Conservation (phyloP, 2,329 filamentous ascomycete species). For the Fusarium sp. region DNA sequence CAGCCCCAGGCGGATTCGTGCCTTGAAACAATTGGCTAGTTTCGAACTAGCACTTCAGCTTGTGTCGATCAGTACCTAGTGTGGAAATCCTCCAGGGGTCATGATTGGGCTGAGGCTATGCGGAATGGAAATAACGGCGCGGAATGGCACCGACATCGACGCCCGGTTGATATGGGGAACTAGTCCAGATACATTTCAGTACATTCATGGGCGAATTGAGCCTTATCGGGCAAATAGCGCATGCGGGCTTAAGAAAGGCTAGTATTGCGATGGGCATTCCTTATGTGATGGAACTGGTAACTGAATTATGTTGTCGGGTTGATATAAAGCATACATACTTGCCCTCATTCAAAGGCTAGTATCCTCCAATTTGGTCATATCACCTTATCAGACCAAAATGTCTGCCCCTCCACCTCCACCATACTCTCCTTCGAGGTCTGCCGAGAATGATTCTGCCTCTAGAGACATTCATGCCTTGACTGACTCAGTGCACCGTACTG, state of each 20-base stretch:
- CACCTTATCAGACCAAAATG: conserved; percentile 1
- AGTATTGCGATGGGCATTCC: not conserved
- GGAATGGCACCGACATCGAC: not conserved
- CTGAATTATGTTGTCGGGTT: not conserved
- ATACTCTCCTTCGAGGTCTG: conserved; percentile 13
- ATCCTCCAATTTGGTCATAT: not conserved
- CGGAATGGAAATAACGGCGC: not conserved
- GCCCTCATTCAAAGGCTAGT: not conserved
- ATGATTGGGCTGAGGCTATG: not conserved
- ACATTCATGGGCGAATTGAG: not conserved
- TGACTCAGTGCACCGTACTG: not conserved
- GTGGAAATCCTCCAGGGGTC: not conserved
- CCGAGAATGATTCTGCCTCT: not conserved
- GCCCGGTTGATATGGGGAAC: conserved; percentile 5
- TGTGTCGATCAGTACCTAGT: not conserved
- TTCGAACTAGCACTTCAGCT: not conserved
- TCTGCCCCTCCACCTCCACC: conserved; percentile 27
- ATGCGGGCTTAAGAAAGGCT: not conserved
- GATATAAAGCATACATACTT: conserved; percentile 13
- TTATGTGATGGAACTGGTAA: not conserved
- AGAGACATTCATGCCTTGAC: not conserved
- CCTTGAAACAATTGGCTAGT: conserved; percentile 2
- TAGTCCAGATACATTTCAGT: not conserved
- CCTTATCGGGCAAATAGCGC: not conserved
- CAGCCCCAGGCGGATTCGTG: not conserved